Percentiles rank a stretch among this genome's conserved stretches.
phyloP scores from a whole-genome alignment of 306 rosid genomes.

The Trifolium pratense region DNA sequence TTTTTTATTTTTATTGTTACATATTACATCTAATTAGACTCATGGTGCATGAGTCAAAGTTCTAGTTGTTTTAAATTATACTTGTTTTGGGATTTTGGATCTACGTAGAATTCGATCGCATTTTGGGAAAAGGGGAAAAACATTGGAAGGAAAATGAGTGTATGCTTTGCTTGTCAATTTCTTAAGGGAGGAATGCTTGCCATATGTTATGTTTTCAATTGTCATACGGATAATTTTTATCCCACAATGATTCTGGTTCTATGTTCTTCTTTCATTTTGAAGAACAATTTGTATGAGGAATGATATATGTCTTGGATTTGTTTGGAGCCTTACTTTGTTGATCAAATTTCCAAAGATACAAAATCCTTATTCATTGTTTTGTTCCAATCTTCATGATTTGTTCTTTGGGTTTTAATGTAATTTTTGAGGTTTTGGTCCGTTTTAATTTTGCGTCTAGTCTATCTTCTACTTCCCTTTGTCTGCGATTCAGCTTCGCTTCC shows the following conservation, averaged over 20 bases:
- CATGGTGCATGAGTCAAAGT: too few species aligned
- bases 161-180: too few species aligned
- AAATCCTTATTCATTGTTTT: background rate
- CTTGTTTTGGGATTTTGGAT: slow-evolving; percentile 2
- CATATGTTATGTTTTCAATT: background rate
- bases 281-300: background rate
- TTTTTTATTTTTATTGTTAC: too few species aligned
- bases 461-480: background rate
- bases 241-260: background rate
- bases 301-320: background rate
- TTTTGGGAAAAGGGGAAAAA: background rate
- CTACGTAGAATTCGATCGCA: slow-evolving; percentile 15
- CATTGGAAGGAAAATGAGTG: too few species aligned
- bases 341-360: background rate
- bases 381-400: background rate
- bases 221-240: background rate
- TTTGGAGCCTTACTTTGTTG: background rate
- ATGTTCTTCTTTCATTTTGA: slow-evolving; percentile 4
- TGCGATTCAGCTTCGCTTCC: background rate
- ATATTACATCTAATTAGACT: too few species aligned
- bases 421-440: background rate
- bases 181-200: background rate
- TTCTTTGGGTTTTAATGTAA: background rate
- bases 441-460: background rate
- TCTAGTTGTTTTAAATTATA: background rate